These are phyloP conservation scores for Seiridium cupressi DNA, from an alignment of 2,329 filamentous ascomycete species.

Conservation along the genomic window DNA sequence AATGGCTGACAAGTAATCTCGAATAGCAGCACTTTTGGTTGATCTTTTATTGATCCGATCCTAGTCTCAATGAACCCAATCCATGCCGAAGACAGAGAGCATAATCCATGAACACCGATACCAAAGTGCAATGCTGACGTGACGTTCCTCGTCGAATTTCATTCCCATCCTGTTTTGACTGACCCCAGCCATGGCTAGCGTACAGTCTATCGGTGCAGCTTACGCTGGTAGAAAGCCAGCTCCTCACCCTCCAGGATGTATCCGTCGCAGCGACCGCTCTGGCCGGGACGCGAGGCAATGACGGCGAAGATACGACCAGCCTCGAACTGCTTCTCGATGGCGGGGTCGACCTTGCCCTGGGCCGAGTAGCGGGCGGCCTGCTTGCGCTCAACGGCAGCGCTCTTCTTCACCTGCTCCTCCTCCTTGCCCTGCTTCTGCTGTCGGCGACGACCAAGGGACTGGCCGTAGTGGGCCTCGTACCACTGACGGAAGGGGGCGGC, in stretches of 20 bases:
- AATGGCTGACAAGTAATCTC: neutral
- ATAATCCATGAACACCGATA: slow-evolving; percentile 35
- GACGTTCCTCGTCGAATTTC: slow-evolving; percentile 11
- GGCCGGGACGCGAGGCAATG: slow-evolving; percentile 87
- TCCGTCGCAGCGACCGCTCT: slow-evolving; percentile 94
- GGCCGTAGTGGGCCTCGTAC: slow-evolving; percentile 99
- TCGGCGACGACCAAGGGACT: slow-evolving; percentile 82
- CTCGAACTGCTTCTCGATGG: slow-evolving; percentile 99
- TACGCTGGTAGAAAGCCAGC: slow-evolving; percentile 99
- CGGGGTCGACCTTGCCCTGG: slow-evolving; percentile 86
- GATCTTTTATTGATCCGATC: slow-evolving; percentile 32
- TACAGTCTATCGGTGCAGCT: slow-evolving; percentile 88
- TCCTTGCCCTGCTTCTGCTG: slow-evolving; percentile 76
- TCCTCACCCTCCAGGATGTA: slow-evolving; percentile 99
- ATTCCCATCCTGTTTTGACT: neutral
- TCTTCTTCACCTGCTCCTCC: slow-evolving; percentile 81
- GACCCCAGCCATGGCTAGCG: slow-evolving; percentile 6
- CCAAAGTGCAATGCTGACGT: slow-evolving; percentile 23
- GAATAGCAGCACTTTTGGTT: slow-evolving; percentile 18
- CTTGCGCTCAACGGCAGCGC: slow-evolving; percentile 95
- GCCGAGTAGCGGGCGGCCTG: slow-evolving; percentile 82
- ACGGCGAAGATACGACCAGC: slow-evolving; percentile 96
- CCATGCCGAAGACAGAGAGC: slow-evolving; percentile 29
- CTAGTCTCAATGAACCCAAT: slow-evolving; percentile 30
- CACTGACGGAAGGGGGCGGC: slow-evolving; percentile 99